phyloP scores from a whole-genome alignment of 805 yeast species.

The Myxozyma vanderwaltii region DNA sequence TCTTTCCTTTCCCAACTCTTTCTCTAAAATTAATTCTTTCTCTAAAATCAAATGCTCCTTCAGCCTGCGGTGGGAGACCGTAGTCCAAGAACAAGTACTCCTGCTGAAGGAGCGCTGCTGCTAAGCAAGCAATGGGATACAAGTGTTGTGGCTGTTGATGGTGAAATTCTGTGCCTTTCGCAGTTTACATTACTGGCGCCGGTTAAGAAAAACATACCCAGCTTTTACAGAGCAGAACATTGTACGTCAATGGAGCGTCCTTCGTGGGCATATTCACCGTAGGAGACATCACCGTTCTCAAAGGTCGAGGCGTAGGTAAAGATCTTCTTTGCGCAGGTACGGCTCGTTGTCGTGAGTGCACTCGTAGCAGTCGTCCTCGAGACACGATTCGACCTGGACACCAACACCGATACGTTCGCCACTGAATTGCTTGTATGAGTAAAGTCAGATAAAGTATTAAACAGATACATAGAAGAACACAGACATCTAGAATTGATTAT shows the following conservation, averaged over 20 bases:
- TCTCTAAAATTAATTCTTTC: conserved; percentile 40
- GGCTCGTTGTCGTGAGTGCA: conserved; percentile 59
- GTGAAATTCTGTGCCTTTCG: conserved; percentile 78
- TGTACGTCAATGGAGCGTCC: conserved; percentile 58
- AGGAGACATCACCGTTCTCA: conserved; percentile 33
- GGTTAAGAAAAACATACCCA: conserved; percentile 92
- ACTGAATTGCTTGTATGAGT: too few relatives aligned
- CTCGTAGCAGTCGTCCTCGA: conserved; percentile 53
- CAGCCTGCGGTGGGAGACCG: too few relatives aligned
- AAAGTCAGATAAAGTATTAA: too few relatives aligned
- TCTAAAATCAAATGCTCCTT: too few relatives aligned
- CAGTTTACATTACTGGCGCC: conserved; percentile 90
- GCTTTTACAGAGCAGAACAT: conserved; percentile 84
- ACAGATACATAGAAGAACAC: too few relatives aligned
- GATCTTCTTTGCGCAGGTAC: conserved; percentile 54
- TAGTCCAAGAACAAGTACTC: conserved; percentile 35
- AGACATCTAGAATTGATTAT: too few relatives aligned
- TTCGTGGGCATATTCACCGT: conserved; percentile 70
- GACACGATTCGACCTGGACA: conserved; percentile 65
- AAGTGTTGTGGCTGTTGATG: conserved; percentile 62
- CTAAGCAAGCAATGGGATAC: conserved; percentile 69
- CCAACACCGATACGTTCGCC: conserved; percentile 85
- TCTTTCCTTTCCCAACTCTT: conserved; percentile 58
- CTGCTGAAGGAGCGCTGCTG: neutral
- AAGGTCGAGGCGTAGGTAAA: conserved; percentile 51